Conservation (phyloP, 768 basidiomycete genomes). For the Candolleomyces eurysporus region DNA sequence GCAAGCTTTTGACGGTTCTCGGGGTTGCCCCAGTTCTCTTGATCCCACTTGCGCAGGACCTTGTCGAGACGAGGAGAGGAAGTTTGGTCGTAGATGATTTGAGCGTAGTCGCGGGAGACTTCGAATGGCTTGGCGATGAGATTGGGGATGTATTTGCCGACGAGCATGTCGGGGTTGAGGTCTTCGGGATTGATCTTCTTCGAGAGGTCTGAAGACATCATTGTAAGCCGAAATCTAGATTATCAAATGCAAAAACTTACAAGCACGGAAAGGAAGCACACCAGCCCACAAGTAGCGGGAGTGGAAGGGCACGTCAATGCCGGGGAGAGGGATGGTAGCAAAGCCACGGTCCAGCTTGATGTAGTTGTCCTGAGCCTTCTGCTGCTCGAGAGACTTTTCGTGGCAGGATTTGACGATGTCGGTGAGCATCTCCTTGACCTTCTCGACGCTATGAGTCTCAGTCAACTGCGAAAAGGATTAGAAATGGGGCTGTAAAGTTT, state of each 20-base stretch:
- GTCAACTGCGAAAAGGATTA: conserved; percentile 57
- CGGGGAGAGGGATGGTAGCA: conserved; percentile 91
- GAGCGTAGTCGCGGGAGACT: conserved; percentile 82
- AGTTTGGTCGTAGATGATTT: conserved; percentile 95
- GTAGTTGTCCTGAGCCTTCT: conserved; percentile 72
- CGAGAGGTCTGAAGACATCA: conserved; percentile 65
- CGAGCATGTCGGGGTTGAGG: conserved; percentile 91
- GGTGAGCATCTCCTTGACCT: conserved; percentile 93
- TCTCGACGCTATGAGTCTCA: conserved; percentile 83
- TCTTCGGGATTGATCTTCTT: conserved; percentile 95
- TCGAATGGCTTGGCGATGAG: conserved; percentile 87
- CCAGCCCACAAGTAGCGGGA: conserved; percentile 99
- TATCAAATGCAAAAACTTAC: conserved; percentile 45
- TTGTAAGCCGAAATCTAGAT: not conserved
- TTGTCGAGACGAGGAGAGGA: conserved; percentile 93
- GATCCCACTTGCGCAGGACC: conserved; percentile 92
- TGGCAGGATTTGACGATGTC: conserved; percentile 88
- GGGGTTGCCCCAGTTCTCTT: conserved; percentile 78
- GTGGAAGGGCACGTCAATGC: conserved; percentile 99
- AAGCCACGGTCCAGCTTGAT: conserved; percentile 97
- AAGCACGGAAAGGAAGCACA: conserved; percentile 95
- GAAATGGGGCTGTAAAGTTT: conserved; percentile 8
- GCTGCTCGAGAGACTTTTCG: conserved; percentile 72
- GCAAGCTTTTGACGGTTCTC: conserved; percentile 92
- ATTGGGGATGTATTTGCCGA: conserved; percentile 97